These are phyloP conservation scores for Beta vulgaris DNA, from an alignment of 148 eudicot genomes.

Conservation along the genomic window DNA sequence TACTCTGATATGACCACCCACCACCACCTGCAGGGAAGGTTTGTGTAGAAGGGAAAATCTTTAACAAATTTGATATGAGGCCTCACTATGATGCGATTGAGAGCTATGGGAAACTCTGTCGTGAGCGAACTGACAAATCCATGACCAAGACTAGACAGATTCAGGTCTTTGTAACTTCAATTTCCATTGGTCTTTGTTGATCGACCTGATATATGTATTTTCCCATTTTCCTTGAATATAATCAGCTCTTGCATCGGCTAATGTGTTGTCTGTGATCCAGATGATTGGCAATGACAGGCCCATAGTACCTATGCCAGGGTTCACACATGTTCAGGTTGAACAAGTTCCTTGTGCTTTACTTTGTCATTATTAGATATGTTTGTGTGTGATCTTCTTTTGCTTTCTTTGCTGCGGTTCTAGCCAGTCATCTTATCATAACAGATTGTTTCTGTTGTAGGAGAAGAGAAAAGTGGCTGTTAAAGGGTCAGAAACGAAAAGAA, in stretches of 20 bases:
- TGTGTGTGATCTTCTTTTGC: background rate
- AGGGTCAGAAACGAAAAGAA: conserved; percentile 67
- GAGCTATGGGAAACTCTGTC: conserved; percentile 78
- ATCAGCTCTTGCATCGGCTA: conserved; percentile 8
- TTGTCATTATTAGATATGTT: background rate
- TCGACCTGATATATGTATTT: background rate
- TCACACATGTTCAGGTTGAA: conserved; percentile 37
- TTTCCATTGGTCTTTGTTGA: background rate
- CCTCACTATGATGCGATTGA: conserved; percentile 74
- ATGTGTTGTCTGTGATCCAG: conserved; percentile 32
- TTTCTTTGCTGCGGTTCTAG: background rate
- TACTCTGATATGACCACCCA: background rate
- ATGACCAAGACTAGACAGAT: conserved; percentile 67
- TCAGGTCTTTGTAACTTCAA: conserved; percentile 44
- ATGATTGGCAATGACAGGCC: conserved; percentile 70
- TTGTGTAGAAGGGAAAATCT: conserved; percentile 74
- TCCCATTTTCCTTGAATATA: background rate
- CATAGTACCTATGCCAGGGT: conserved; percentile 75
- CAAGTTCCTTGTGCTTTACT: background rate
- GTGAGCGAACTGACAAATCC: conserved; percentile 71
- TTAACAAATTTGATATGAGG: conserved; percentile 82
- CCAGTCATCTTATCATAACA: background rate
- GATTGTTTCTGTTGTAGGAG: conserved; percentile 41
- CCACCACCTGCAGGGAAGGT: conserved; percentile 46
- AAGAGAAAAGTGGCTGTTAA: conserved; percentile 60